Base-by-base conservation (phyloP, 139 green algal genomes). In the Picochlorum sp. region DNA sequence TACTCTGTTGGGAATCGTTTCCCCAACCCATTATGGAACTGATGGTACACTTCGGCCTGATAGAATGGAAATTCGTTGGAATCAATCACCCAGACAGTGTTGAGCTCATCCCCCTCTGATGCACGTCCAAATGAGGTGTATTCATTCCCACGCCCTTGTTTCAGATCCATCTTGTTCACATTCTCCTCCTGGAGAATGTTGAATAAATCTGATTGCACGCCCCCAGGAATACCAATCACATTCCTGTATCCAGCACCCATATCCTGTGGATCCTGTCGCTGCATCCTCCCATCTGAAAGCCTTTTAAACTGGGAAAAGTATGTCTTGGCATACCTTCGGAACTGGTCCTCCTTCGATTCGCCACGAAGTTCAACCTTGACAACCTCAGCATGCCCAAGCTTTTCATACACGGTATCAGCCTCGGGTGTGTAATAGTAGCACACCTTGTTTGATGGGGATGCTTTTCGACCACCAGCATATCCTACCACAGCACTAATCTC, bases 1-100 rank as follows among this genome's bases (percentile, higher is more conserved):
- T 92, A 91, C 2, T 74, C 52, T 47, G 70, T 51, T 10, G 72
- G 64, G 44, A 83, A 84, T 0, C 58, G 13, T 14, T 72, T 60
- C 30, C 77, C 69, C 2, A 76, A 37, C 18, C 69, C 70, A 45
- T 76, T 76, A 78, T 96, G 88, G 74, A 88, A 94, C 77, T 96
- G 89, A 68, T 96, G 89, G 76, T 92, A 96, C 60, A 60, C 18
- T 74, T 96, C 89, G 3, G 89, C 89, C 6, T 59, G 73, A 76
- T 92, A 80, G 68, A 94, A 94, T 11, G 79, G 80, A 52, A 93
- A 68, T 58, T 69, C 24, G 49, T 69, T 66, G 23, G 75, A 84
- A 73, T 96, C 87, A 34, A 91, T 72, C 49, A 78, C 24, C 38
- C 65, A 78, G 37, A 82, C 68, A 0, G 49, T 69, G 69, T 89